These are phyloP conservation scores for Backusella circina DNA, from an alignment of 192 early-diverging fungal species.

Conservation along the genomic window DNA sequence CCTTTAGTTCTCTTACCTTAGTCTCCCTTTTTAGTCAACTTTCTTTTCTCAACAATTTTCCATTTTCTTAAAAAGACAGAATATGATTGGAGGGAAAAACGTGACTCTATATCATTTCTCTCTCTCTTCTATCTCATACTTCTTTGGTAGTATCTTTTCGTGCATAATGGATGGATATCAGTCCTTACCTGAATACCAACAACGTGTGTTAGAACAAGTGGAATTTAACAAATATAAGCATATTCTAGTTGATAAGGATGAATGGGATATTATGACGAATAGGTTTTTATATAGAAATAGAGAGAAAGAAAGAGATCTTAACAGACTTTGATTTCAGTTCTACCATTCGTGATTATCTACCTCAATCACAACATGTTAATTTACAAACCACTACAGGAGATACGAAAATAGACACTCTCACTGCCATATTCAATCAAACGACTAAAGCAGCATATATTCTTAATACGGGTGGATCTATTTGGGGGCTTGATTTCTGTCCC, in stretches of 20 bases:
- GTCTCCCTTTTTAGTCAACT: no score
- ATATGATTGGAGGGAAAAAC: no score
- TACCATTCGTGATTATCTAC: neutral
- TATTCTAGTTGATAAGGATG: neutral
- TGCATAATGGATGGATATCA: neutral
- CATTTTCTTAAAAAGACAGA: no score
- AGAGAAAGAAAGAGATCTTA: neutral
- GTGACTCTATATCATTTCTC: no score
- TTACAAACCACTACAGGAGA: neutral
- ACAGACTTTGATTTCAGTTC: neutral
- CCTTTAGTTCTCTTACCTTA: no score
- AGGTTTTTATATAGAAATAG: neutral
- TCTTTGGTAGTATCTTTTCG: neutral
- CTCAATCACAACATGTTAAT: neutral
- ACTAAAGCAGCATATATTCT: slow-evolving; percentile 21
- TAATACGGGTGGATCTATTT: slow-evolving; percentile 36
- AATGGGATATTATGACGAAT: neutral
- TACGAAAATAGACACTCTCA: neutral
- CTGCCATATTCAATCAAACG: neutral
- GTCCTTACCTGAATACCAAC: neutral
- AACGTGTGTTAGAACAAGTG: neutral
- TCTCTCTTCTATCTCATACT: neutral
- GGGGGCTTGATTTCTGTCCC: slow-evolving; percentile 31
- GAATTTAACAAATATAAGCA: neutral
- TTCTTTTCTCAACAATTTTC: no score